Base-by-base conservation (phyloP, 2,329 filamentous ascomycete species). In the Talaromyces sp. region DNA sequence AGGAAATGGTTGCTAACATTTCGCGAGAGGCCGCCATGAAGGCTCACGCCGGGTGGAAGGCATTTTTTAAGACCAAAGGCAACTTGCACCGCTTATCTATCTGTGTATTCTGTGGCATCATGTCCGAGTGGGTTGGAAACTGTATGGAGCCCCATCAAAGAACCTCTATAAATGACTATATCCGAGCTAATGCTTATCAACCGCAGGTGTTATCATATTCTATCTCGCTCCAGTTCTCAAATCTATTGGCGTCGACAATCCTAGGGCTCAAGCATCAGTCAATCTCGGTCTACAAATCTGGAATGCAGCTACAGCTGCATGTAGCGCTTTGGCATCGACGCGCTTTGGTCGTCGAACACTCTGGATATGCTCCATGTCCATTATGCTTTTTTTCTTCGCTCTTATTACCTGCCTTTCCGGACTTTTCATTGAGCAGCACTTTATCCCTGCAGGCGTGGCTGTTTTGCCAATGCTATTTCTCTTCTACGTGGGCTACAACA, bases 111-210 rank as follows among this genome's bases (percentile, higher is more conserved):
- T 32, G 51, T 43, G 61, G 61, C n/a, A 55, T 62, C 55, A 60
- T 62, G 68, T 87, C 85, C 1, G 86, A 89, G 72, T 89, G 87
- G 75, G 85, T 82, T 57, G 86, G 87, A 51, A 89, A 89, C 68
- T 86, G 72, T 17, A 67, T 77, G 1, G 67, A 77, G 8, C 77
- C 75, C 59, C 65, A 76, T 19, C 0, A n/a, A 13, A 8, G 9
- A 32, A 14, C 10, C 17, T 4, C 35, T 38, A 38, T n/a, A 29
- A 14, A 9, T n/a, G 6, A 53, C 27, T 14, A 2, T 1, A 8
- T 13, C 31, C 10, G 6, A 52, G 8, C 54, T 60, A 26, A 57
- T 19, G 57, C 24, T 52, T 9, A n/a, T 7, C 6, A 27, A 27
- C 1, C 14, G 13, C 41, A 69, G 67, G 65, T 6, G 64, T 73